Evolutionary conservation across 176 grass and related monocot species (phyloP).

Genomic region (Pharus latifolius): DNA sequence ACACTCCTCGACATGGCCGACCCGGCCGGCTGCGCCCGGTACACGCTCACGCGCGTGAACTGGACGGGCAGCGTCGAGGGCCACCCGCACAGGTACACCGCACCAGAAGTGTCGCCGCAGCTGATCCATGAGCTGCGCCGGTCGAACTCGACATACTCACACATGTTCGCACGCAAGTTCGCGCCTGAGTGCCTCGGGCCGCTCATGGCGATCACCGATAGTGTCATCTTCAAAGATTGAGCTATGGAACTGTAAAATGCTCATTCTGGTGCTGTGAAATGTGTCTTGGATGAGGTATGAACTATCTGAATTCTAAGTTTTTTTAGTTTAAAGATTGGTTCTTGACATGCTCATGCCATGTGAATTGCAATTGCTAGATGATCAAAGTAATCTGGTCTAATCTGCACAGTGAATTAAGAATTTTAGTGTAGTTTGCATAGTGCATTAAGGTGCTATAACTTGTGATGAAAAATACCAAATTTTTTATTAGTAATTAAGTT

Average conservation of each 20-base stretch:
- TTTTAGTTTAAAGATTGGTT: background rate
- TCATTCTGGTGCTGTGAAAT: background rate
- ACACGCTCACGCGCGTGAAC: slow-evolving; percentile 77
- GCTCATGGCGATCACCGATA: slow-evolving; percentile 53
- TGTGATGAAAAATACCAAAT: background rate
- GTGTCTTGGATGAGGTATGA: slow-evolving; percentile 4
- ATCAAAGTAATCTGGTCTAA: background rate
- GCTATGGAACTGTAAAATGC: background rate
- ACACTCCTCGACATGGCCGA: slow-evolving; percentile 79
- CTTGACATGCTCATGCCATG: background rate
- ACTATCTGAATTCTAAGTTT: background rate
- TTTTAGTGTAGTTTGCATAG: background rate
- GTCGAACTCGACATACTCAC: slow-evolving; percentile 16
- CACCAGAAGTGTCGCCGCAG: slow-evolving; percentile 30
- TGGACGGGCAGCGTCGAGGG: slow-evolving; percentile 77
- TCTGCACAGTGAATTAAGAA: background rate
- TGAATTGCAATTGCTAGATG: background rate
- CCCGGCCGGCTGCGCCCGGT: slow-evolving; percentile 41
- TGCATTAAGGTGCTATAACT: background rate
- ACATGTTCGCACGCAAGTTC: slow-evolving; percentile 93
- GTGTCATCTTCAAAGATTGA: slow-evolving; percentile 64
- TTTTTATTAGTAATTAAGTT: background rate
- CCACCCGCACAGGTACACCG: slow-evolving; percentile 55
- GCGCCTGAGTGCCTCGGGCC: slow-evolving; percentile 54
- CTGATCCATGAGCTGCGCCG: slow-evolving; percentile 38